Base-by-base conservation (phyloP, 108 stramenopile genomes). In the Skeletonema tropicum region DNA sequence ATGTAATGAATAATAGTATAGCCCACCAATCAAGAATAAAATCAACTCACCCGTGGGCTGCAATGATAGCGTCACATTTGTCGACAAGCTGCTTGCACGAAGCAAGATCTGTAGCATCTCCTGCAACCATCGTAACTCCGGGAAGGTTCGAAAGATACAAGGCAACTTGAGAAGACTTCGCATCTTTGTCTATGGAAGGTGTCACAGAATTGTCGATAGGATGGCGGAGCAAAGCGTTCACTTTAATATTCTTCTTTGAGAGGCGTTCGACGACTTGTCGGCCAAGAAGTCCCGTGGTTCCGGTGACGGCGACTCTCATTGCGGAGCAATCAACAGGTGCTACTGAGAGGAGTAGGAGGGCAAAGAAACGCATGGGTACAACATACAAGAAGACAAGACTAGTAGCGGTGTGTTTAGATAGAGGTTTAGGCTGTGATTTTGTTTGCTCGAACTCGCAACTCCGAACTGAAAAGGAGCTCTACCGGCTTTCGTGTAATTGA, bases 261-360 rank as follows among this genome's bases (percentile, higher is more conserved):
- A 87, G 68, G 62, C 77, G n/a, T 14, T 60, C 48, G 17, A 85
- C 71, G 1, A 71, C 79, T 41, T 35, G 17, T 21, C 83, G 67
- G 39, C 86, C 89, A 17, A 89, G 46, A 15, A 66, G 63, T 19
- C 89, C 86, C 1, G 86, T 89, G 11, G 76, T 63, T 9, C 89
- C 88, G 36, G 85, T 64, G 9, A 89, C 79, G 6, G 84, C 83
- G 10, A 89, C 84, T 30, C 67, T 76, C 68, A 49, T 49, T 1
- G 17, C 19, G 48, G n/a, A 6, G 48, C 48, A 49, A n/a, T n/a
- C n/a, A 19, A 19, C 6, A 19, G 48, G 17, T n/a, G 48, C 48
- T 6, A 19, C 38, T 49, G 17, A 49, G 19, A 49, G 48, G 19
- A 19, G 17, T 39, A 12, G 38, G 11, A 39, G 11, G 38, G 10